Evolutionary conservation across 768 basidiomycete species (phyloP), one percentile per base, ranked within the genome.

Genomic region (Boletus vinaceobasis): DNA sequence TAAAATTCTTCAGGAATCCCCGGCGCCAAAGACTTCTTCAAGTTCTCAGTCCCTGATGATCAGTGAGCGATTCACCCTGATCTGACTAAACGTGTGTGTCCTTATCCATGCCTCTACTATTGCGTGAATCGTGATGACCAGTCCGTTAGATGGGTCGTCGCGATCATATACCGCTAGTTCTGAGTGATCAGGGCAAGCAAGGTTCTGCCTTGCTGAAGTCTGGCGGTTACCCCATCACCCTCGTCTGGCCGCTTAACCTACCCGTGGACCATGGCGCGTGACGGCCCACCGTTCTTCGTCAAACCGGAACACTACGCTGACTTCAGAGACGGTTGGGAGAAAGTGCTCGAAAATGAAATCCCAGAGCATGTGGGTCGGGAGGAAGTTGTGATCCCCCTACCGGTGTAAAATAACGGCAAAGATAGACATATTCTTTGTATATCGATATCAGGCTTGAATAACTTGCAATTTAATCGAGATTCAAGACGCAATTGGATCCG

Each of bases 261-360:
- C 64, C 71, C 5, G 58, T 67, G 0, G 76, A 78, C 2, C 62
- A 61, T 0, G 87, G 63, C 0, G 88, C 62, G 61, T 0, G 87
- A 64, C 0, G 88, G 88, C 0, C 88, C 87, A 1, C 87, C 88
- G 0, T 87, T 75, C 65, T 83, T 76, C 21, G 78, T 88, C 27
- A 71, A 78, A 6, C 77, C 79, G 1, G 80, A 83, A 38, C 78
- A 84, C 48, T 87, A 86, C 49, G 71, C 71, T 5, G 76, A 78
- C 5, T 73, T 89, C 2, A 74, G 75, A 36, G 69, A 71, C 0
- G 70, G 72, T 7, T 86, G 85, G 76, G 73, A 75, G 53, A 81
- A 80, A 60, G 75, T 86, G 0, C 53, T 80, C 5, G 82, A 73
- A 44, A 63, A 59, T n/a, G 79, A 76, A 58, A 26, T 77, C 73